Evolutionary conservation across 73 alveolate species (phyloP).

Genomic region (Urostyla sp.): DNA sequence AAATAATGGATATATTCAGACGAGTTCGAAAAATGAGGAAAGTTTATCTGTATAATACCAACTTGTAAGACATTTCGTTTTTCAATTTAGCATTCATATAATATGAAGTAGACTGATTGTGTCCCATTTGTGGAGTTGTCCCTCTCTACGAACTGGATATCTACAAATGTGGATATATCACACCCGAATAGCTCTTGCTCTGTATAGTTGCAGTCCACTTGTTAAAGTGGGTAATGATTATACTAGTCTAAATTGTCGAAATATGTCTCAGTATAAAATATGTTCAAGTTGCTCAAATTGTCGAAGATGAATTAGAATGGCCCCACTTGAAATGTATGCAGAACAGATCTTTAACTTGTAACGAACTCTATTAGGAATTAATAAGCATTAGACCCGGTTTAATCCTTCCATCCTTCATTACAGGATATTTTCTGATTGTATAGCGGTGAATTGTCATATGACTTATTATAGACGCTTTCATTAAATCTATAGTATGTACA

Average conservation of each 20-base stretch:
- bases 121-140: background rate
- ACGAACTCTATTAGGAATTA: conserved; percentile 19
- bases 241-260: no score
- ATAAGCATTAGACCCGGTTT: background rate
- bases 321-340: conserved; percentile 17
- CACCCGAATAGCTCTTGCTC: conserved; percentile 9
- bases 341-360: background rate
- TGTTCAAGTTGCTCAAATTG: background rate
- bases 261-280: no score
- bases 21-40: no score
- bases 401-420: background rate
- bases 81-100: conserved; percentile 32
- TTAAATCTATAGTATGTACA: background rate
- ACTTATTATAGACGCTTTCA: background rate
- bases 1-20: no score
- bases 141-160: conserved; percentile 1
- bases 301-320: conserved; percentile 16
- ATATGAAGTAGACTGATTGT: background rate
- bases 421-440: no score
- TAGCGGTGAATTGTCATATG: no score
- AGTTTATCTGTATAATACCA: background rate
- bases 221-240: no score
- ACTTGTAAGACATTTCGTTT: background rate
- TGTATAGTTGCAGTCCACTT: no score
- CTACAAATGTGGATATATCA: background rate